A percentile compares a stretch with the other conserved stretches of the same genome.
Conservation (phyloP, 257 asterid genomes). For the Plantago elongata region DNA sequence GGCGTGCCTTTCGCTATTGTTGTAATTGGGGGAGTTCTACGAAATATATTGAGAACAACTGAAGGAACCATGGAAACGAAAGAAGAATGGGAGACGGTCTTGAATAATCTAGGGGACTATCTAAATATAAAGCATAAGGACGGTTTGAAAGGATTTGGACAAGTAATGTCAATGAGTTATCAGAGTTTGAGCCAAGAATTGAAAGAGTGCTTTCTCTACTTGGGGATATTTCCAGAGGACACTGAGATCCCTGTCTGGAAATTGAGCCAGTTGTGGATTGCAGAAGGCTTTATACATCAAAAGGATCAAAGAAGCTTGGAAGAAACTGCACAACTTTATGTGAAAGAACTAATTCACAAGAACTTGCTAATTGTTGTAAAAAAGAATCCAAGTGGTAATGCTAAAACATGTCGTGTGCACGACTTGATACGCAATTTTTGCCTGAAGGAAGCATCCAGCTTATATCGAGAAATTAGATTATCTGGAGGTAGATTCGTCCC, state of each 20-base stretch:
- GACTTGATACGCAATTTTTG: background rate
- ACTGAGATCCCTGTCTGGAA: conserved; percentile 3
- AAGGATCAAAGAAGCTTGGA: background rate
- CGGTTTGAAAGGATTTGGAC: background rate
- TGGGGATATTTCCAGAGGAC: conserved; percentile 5
- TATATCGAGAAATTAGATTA: background rate
- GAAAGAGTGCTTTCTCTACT: background rate
- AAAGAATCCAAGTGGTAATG: background rate
- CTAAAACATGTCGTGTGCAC: background rate
- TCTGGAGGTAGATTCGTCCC: background rate
- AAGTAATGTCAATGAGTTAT: background rate
- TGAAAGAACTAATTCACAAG: background rate
- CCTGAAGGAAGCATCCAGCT: background rate
- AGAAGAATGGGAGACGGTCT: background rate
- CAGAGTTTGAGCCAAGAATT: background rate
- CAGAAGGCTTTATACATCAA: background rate
- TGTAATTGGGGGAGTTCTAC: background rate
- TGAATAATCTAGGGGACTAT: background rate
- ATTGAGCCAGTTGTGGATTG: background rate
- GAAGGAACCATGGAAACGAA: background rate
- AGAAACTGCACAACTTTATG: background rate
- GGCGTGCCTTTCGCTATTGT: background rate
- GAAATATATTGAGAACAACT: background rate
- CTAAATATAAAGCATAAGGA: no score
- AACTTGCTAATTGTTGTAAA: background rate